Conservation (phyloP, 371 early-diverging fungal species). For the Haplosporangium sp. region DNA sequence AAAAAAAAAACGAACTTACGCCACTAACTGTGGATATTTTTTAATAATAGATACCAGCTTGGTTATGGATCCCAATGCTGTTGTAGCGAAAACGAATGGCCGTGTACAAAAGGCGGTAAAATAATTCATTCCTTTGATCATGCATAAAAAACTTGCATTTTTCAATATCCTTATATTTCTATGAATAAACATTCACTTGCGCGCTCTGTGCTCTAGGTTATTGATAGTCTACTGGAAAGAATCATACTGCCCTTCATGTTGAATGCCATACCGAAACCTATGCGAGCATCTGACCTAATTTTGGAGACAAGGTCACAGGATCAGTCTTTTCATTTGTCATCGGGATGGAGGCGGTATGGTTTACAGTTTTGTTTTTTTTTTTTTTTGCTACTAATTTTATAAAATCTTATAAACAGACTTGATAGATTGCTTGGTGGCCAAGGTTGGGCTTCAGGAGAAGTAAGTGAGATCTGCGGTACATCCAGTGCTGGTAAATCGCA, state of each 20-base stretch:
- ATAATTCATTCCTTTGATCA: background rate
- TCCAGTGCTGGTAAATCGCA: slow-evolving; percentile 29
- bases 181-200: background rate
- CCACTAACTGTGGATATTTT: slow-evolving; percentile 3
- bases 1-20: background rate
- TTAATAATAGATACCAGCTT: slow-evolving; percentile 23
- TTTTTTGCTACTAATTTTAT: background rate
- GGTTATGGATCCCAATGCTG: slow-evolving; percentile 38
- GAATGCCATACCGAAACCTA: slow-evolving; percentile 12
- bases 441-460: slow-evolving; percentile 39
- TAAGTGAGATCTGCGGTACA: slow-evolving; percentile 42
- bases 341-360: slow-evolving; percentile 38
- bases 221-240: slow-evolving; percentile 38
- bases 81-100: slow-evolving; percentile 36
- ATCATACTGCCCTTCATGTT: slow-evolving; percentile 34
- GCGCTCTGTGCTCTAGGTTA: slow-evolving; percentile 20
- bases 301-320: background rate
- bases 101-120: slow-evolving; percentile 30
- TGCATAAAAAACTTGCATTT: background rate
- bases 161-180: background rate
- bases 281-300: slow-evolving; percentile 23
- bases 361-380: background rate
- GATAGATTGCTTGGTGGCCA: slow-evolving; percentile 36
- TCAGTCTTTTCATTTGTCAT: background rate
- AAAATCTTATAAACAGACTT: slow-evolving; percentile 7